These are phyloP conservation scores for Xerocomus spinulosus DNA, from an alignment of 768 basidiomycete species.

Conservation along the genomic window DNA sequence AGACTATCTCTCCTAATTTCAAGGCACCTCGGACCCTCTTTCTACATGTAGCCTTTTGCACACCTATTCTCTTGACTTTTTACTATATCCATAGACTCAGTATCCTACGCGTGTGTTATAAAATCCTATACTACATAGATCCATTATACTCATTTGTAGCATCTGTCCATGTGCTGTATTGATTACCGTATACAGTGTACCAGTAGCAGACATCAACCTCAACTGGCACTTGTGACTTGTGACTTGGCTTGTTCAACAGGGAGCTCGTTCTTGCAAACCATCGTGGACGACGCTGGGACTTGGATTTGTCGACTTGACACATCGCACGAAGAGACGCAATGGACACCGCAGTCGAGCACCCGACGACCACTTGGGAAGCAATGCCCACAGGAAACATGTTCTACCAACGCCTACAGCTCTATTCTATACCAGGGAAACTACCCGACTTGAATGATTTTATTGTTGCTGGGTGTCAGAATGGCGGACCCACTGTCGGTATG, in stretches of 20 bases:
- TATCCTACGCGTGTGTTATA: constrained; percentile 2
- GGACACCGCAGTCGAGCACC: constrained; percentile 55
- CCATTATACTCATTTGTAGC: background rate
- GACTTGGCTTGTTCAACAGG: no score
- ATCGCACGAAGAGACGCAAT: constrained; percentile 18
- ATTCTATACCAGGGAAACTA: constrained; percentile 74
- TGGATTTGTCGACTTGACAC: background rate
- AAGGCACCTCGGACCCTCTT: background rate
- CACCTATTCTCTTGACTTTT: background rate
- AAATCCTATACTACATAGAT: constrained; percentile 4
- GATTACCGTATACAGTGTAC: background rate
- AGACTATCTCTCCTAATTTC: background rate
- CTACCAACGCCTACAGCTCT: constrained; percentile 81
- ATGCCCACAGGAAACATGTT: constrained; percentile 86
- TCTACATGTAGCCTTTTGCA: background rate
- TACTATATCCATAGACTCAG: background rate
- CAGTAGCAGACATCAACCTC: background rate
- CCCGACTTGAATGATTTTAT: constrained; percentile 77
- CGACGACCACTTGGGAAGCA: constrained; percentile 83
- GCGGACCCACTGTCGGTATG: constrained; percentile 84
- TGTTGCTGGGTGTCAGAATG: constrained; percentile 76
- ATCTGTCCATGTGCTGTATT: background rate
- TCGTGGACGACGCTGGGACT: background rate
- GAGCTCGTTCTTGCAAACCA: no score
- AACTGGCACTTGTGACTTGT: no score